Base-by-base conservation (phyloP, 148 eudicot genomes). In the Dysphania ambrosioides region DNA sequence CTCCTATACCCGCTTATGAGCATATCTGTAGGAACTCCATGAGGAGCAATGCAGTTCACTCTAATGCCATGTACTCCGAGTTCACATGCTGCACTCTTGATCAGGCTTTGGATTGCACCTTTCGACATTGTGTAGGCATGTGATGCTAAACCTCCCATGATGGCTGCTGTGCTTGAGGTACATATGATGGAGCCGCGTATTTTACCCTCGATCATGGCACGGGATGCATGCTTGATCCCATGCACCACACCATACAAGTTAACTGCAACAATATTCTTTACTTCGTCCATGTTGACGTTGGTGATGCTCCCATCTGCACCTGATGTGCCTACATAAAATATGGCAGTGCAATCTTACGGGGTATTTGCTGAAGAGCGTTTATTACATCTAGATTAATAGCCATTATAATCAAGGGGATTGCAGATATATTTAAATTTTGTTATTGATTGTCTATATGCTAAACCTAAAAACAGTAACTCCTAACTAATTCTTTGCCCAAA, bases 1-100 rank as follows among this genome's bases (percentile, higher is more conserved):
- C 66, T 79, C 26, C 87, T 24, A 67, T 59, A 86, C 1, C 85
- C 91, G 35, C 67, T 66, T 34, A 91, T 40, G 6, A 94, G 91
- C 91, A 94, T 86, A 70, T 89, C 91, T 0, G 98, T 76, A 4
- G 95, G 88, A 18, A 91, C 98, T 0, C 92, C 97, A 29, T 89
- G 96, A 4, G 98, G 96, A 5, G 89, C 85, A 24, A 95, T 85
- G 57, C 97, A 92, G 66, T 92, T 95, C 19, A 95, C 97, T 13
- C 98, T 79, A 2, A 92, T 92, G 66, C 93, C 88, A 11, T 95
- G 86, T 6, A 26, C 57, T 24, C 98, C 98, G 11, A 94, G 78
- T 72, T 92, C 96, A 65, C 91, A 90, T 1, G 93, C 89, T 0
- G 83, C 77, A 49, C 86, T 90, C 79, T 82, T 86, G 38, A 81